These are phyloP conservation scores for Botrytis elliptica DNA, from an alignment of 2,329 filamentous ascomycete species.

Conservation along the genomic window DNA sequence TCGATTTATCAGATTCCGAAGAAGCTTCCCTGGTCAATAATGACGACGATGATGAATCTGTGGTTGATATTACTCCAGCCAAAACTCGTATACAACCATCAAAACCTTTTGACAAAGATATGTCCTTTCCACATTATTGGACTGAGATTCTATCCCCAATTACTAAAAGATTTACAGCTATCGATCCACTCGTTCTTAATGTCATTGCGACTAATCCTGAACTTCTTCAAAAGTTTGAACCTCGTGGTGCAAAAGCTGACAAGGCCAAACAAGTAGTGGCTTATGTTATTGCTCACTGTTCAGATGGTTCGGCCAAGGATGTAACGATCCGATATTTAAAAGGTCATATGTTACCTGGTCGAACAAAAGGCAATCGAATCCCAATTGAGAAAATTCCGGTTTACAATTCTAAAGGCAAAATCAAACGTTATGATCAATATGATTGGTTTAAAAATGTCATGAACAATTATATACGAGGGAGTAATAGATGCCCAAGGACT, in stretches of 20 bases:
- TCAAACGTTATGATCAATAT: slow-evolving; percentile 72
- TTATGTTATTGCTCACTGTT: slow-evolving; percentile 80
- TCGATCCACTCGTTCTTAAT: slow-evolving; percentile 69
- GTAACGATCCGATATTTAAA: slow-evolving; percentile 90
- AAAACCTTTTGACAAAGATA: slow-evolving; percentile 67
- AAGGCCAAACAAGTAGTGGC: slow-evolving; percentile 85
- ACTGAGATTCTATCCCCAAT: slow-evolving; percentile 82
- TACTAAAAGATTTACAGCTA: slow-evolving; percentile 73
- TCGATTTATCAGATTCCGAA: slow-evolving; percentile 49
- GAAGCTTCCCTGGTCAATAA: slow-evolving; percentile 51
- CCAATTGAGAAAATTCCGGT: slow-evolving; percentile 77
- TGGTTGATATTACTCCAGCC: slow-evolving; percentile 51
- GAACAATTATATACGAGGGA: slow-evolving; percentile 63
- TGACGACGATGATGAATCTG: slow-evolving; percentile 49
- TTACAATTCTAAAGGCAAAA: slow-evolving; percentile 73
- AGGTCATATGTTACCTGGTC: slow-evolving; percentile 76
- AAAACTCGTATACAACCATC: slow-evolving; percentile 26
- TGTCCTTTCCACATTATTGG: slow-evolving; percentile 90
- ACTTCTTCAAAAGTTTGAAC: slow-evolving; percentile 72
- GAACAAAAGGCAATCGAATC: slow-evolving; percentile 82
- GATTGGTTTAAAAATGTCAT: slow-evolving; percentile 89
- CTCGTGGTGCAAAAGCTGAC: slow-evolving; percentile 78
- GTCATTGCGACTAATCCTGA: slow-evolving; percentile 71
- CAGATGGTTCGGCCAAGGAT: slow-evolving; percentile 85
- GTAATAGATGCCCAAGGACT: slow-evolving; percentile 55